These are phyloP conservation scores for Orobanche coerulescens DNA, from an alignment of 257 asterid species.

Conservation along the genomic window DNA sequence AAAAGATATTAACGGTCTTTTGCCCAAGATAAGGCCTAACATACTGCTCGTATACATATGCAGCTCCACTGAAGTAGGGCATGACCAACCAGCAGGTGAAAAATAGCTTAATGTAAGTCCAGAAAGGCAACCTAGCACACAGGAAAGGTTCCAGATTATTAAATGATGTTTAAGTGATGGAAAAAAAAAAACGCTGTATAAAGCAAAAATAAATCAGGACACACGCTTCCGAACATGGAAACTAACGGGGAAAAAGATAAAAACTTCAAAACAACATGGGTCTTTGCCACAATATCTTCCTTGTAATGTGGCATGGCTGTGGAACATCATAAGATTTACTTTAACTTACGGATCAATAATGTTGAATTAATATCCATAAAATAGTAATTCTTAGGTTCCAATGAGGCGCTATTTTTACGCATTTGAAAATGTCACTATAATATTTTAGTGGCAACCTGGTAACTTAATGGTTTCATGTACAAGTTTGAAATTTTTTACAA, in stretches of 20 bases:
- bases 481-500: too few species aligned
- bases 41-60: conserved; percentile 72
- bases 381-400: too few species aligned
- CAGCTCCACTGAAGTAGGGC: conserved; percentile 95
- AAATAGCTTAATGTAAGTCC: conserved; percentile 82
- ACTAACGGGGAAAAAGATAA: not conserved
- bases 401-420: too few species aligned
- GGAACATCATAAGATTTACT: too few species aligned
- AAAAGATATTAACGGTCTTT: conserved; percentile 62
- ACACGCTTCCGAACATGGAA: not conserved
- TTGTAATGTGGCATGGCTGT: too few species aligned
- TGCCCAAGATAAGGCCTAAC: conserved; percentile 79
- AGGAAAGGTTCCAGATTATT: not conserved
- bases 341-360: too few species aligned
- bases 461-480: too few species aligned
- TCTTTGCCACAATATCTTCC: not conserved
- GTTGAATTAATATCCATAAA: too few species aligned
- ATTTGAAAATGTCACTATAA: too few species aligned
- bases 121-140: conserved; percentile 76
- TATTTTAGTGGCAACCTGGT: too few species aligned
- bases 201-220: not conserved
- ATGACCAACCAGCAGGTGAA: conserved; percentile 94
- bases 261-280: not conserved
- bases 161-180: not conserved
- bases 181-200: not conserved